Conservation (phyloP, 2,329 filamentous ascomycete genomes). For the Claviceps pusilla region DNA sequence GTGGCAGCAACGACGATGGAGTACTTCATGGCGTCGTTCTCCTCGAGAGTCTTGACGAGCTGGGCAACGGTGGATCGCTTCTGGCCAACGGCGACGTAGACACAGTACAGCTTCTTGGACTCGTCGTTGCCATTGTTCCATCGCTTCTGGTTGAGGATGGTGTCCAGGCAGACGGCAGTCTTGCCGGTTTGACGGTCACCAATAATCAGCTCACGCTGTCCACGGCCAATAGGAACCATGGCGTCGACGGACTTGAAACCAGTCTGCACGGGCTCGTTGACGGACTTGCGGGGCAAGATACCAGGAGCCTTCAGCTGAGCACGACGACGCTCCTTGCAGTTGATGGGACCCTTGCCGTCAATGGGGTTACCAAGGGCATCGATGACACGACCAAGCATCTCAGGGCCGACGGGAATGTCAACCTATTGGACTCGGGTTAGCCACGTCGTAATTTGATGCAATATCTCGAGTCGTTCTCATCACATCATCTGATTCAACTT, state of each 20-base stretch:
- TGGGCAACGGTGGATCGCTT: slow-evolving; percentile 99
- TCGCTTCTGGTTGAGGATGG: slow-evolving; percentile 98
- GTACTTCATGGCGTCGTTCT: slow-evolving; percentile 99
- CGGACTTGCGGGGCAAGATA: slow-evolving; percentile 91
- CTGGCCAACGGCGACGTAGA: slow-evolving; percentile 98
- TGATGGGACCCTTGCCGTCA: slow-evolving; percentile 95
- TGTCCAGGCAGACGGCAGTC: slow-evolving; percentile 94
- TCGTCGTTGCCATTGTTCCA: slow-evolving; percentile 85
- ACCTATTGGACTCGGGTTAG: slow-evolving; percentile 43
- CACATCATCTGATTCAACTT: slow-evolving; percentile 26
- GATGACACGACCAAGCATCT: slow-evolving; percentile 93
- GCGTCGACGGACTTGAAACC: slow-evolving; percentile 98
- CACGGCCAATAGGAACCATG: slow-evolving; percentile 99
- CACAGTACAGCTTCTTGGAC: slow-evolving; percentile 97
- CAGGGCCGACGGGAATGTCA: slow-evolving; percentile 84
- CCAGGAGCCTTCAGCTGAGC: slow-evolving; percentile 97
- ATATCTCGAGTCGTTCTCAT: not conserved
- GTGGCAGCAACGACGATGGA: slow-evolving; percentile 85
- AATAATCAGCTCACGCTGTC: slow-evolving; percentile 99
- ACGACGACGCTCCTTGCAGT: slow-evolving; percentile 82
- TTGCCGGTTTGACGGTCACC: slow-evolving; percentile 99
- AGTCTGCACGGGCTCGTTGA: slow-evolving; percentile 98
- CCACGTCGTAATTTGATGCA: slow-evolving; percentile 10
- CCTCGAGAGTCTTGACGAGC: slow-evolving; percentile 98
- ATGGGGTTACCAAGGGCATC: slow-evolving; percentile 99